A percentile compares a stretch with the other conserved stretches of the same genome.
These are phyloP conservation scores for Annulohypoxylon nitens DNA, from an alignment of 495 filamentous ascomycete species.

Conservation along the genomic window DNA sequence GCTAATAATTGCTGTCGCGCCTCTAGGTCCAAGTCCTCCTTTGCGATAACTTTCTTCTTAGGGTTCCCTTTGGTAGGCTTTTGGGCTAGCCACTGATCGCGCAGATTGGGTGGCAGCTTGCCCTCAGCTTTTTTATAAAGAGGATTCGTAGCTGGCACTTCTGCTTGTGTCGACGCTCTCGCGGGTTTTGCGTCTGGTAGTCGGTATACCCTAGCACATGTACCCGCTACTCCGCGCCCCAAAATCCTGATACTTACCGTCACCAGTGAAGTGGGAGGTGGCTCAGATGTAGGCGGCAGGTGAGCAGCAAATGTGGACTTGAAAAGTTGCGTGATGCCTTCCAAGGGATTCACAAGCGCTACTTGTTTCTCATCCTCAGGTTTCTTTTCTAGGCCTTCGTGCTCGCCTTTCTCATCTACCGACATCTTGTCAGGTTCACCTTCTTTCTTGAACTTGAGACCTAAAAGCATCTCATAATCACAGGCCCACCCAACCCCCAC, in stretches of 20 bases:
- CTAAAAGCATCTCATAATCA: slow-evolving; percentile 80
- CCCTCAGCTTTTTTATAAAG: slow-evolving; percentile 2
- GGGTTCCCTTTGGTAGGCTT: slow-evolving; percentile 33
- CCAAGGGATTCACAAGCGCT: slow-evolving; percentile 17
- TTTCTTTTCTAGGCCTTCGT: slow-evolving; percentile 27
- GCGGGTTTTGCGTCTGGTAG: slow-evolving; percentile 50
- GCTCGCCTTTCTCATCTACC: slow-evolving; percentile 46
- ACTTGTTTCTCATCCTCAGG: slow-evolving; percentile 21
- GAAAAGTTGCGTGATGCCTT: slow-evolving; percentile 47
- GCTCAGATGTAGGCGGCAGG: slow-evolving; percentile 16
- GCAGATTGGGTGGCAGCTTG: slow-evolving; percentile 54
- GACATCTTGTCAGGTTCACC: slow-evolving; percentile 46
- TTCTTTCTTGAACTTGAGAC: slow-evolving; percentile 27
- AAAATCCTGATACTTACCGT: slow-evolving; percentile 55
- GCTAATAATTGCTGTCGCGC: slow-evolving; percentile 66
- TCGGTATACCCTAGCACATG: slow-evolving; percentile 63
- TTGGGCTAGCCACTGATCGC: slow-evolving; percentile 61
- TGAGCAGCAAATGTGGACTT: slow-evolving; percentile 51
- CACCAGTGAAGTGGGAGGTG: slow-evolving; percentile 45
- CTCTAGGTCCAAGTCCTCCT: slow-evolving; percentile 50
- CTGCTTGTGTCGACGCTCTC: slow-evolving; percentile 50
- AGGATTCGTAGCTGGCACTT: slow-evolving; percentile 58
- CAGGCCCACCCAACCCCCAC: slow-evolving; percentile 86
- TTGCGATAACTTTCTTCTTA: slow-evolving; percentile 35
- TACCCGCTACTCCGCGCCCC: slow-evolving; percentile 54